Conservation (phyloP, 2,329 filamentous ascomycete species). For the Colletotrichum godetiae region DNA sequence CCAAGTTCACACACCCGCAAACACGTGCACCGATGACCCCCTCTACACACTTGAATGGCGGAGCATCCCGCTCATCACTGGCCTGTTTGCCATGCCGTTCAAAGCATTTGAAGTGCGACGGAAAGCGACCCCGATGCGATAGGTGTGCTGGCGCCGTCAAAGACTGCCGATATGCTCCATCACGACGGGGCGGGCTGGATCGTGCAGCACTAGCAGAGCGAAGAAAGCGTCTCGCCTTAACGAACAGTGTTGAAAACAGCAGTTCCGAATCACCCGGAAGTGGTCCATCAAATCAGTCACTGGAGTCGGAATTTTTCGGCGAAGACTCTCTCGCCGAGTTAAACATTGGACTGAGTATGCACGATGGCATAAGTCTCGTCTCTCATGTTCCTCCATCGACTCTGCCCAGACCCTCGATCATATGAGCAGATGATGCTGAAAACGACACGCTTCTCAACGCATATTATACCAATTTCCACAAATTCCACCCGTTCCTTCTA, state of each 20-base stretch:
- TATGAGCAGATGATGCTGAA: conserved; percentile 10
- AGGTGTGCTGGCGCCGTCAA: conserved; percentile 56
- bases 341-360: background rate
- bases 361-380: background rate
- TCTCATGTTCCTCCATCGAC: too few species aligned
- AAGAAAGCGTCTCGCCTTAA: conserved; percentile 42
- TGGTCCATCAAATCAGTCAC: conserved; percentile 19
- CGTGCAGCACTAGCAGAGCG: conserved; percentile 42
- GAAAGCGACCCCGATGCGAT: conserved; percentile 56
- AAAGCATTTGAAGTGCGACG: conserved; percentile 65
- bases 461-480: conserved; percentile 51
- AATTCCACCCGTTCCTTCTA: conserved; percentile 44
- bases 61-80: conserved; percentile 44
- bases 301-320: background rate
- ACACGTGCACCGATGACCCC: background rate
- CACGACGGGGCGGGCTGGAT: conserved; percentile 57
- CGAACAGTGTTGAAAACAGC: background rate
- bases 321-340: conserved; percentile 5
- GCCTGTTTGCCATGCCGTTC: conserved; percentile 64
- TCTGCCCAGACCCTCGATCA: background rate
- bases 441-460: conserved; percentile 43
- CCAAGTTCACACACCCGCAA: background rate
- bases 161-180: conserved; percentile 62
- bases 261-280: conserved; percentile 1
- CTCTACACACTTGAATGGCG: background rate